Base-by-base conservation (phyloP, 306 rosid genomes). In the Quercus bicolor region DNA sequence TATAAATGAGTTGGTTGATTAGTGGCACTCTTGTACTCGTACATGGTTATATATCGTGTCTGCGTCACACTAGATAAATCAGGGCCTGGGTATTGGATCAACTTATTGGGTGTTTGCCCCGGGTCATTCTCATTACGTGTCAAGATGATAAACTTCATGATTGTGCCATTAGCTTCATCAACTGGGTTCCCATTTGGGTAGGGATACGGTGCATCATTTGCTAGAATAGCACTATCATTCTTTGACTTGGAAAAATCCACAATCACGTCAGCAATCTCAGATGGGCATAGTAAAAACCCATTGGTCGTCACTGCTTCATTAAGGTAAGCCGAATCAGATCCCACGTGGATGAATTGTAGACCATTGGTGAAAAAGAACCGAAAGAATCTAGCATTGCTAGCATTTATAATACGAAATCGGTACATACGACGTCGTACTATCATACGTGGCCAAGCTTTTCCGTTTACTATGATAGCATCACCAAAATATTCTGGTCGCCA, bases 401-500 rank as follows among this genome's bases (percentile, higher is more conserved):
- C 82, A 24, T 88, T 88, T 60, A 86, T 81, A 28, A 88, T 88
- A 5, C 91, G 83, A 5, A 88, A 86, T 24, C 88, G 56, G 53
- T 88, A 88, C 48, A 81, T 84, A 52, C 89, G 84, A 48, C 91
- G 89, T 21, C 82, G 89, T 28, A 86, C 91, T 0, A 16, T 74
- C 80, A 88, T 7, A 0, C n/a, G 66, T 1, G 91, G 91, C 91
- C 91, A 88, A 3, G 82, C 91, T 56, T 88, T 88, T 19, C 91
- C 91, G 2, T 88, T 88, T 21, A 88, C 91, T 4, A 88, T 75
- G 2, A 88, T 86, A 10, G 79, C 82, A 4, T 84, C 91, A 0
- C 91, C 89, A 21, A 86, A 88, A 56, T 88, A 88, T 72, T 88
- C 91, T 0, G 91, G 91, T 45, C 75, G 88, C 91, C 91, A 88